phyloP scores from a whole-genome alignment of 2,329 filamentous ascomycete genomes.

The Gaeumannomyces sp. region DNA sequence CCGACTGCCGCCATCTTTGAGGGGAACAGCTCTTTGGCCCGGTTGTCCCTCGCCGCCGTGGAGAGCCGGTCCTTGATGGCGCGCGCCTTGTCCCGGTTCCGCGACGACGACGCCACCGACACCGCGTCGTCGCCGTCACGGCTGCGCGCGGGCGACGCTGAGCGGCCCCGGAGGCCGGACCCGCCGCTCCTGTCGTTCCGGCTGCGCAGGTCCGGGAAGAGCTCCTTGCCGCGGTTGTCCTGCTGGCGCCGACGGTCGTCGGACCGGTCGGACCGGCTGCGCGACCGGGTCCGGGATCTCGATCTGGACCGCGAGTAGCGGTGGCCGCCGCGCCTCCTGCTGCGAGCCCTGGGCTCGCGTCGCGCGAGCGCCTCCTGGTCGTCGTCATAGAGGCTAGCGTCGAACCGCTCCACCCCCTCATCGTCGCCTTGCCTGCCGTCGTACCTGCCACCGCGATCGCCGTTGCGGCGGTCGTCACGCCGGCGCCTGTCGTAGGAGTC shows the following conservation, averaged over 20 bases:
- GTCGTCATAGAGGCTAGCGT: constrained; percentile 61
- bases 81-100: constrained; percentile 38
- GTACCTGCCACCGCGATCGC: constrained; percentile 33
- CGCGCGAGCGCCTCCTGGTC: constrained; percentile 34
- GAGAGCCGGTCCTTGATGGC: constrained; percentile 37
- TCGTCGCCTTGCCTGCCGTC: constrained; percentile 38
- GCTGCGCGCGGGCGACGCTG: constrained; percentile 42
- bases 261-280: constrained; percentile 19
- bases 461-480: constrained; percentile 29
- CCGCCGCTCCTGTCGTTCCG: constrained; percentile 21
- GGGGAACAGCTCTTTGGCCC: constrained; percentile 54
- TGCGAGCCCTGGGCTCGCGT: constrained; percentile 21
- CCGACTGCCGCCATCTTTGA: constrained; percentile 27
- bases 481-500: constrained; percentile 31
- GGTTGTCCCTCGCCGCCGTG: constrained; percentile 26
- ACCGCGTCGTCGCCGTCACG: constrained; percentile 32
- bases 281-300: constrained; percentile 14
- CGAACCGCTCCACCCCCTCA: constrained; percentile 53
- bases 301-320: constrained; percentile 23
- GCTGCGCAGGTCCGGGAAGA: constrained; percentile 46
- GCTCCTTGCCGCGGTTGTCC: constrained; percentile 50
- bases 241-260: constrained; percentile 21
- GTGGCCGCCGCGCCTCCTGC: constrained; percentile 20
- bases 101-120: constrained; percentile 21
- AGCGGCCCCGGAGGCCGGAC: constrained; percentile 35